Percentiles rank a stretch among this genome's conserved stretches.
Evolutionary conservation across 768 basidiomycete species (phyloP).

Genomic region (Suillus luteus): DNA sequence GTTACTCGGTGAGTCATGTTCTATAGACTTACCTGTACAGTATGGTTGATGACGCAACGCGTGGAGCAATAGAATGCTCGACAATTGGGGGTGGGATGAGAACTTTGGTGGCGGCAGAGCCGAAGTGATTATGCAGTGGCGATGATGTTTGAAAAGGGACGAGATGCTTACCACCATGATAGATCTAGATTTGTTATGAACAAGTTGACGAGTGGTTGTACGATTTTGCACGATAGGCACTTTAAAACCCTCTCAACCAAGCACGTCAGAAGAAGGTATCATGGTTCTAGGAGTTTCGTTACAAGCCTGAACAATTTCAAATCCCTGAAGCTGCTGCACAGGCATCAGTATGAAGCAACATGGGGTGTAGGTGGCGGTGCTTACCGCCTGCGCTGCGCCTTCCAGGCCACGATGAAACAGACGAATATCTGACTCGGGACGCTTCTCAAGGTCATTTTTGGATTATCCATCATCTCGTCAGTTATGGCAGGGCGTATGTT

Average conservation of each 20-base stretch:
- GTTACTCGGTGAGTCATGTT: no score
- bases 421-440: constrained; percentile 33
- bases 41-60: no score
- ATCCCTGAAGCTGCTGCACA: constrained; percentile 28
- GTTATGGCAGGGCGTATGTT: no score
- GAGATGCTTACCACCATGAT: no score
- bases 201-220: not conserved
- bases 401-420: constrained; percentile 38
- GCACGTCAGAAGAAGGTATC: constrained; percentile 31
- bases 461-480: constrained; percentile 21
- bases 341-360: constrained; percentile 6
- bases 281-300: constrained; percentile 32
- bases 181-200: not conserved
- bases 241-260: no score
- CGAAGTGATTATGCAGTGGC: not conserved
- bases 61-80: no score
- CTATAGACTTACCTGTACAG: no score
- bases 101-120: no score
- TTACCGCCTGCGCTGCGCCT: constrained; percentile 42
- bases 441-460: constrained; percentile 34
- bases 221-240: no score
- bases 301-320: constrained; percentile 28
- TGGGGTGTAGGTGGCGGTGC: constrained; percentile 22
- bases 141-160: not conserved
- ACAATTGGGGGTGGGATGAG: no score